Evolutionary conservation across 2,329 filamentous ascomycete species (phyloP), one percentile per base, ranked within the genome.

Genomic region (Trichoderma koningii): DNA sequence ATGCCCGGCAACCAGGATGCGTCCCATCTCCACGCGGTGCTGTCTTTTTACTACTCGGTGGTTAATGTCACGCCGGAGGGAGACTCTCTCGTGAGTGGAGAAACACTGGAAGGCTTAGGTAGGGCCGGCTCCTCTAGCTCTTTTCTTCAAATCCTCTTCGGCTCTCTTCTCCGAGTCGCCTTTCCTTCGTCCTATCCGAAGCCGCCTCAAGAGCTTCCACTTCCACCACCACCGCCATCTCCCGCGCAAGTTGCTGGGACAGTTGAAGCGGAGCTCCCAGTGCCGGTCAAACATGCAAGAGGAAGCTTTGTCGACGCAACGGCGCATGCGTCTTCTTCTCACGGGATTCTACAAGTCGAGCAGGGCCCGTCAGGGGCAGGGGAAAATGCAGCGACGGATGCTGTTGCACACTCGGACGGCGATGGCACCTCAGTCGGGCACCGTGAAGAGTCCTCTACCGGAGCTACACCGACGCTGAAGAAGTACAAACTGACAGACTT

Each of bases 101-200:
- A 97, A 76, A 90, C 89, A 75, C 86, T 97, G 74, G 87, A 96
- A 84, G 91, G 93, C 80, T 83, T 96, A 93, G 94, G 94, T 97
- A 97, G 85, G 87, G 84, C 83, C 76, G 81, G 80, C 78, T 88
- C 67, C 68, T 75, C 74, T 70, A 73, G 74, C 72, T 76, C 73
- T 69, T 85, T 93, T 85, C 80, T 89, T 77, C 83, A 86, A 77
- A 83, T 85, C 80, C 82, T 93, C 73, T 91, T 93, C 83, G 90
- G 90, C 80, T 89, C 89, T 75, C 83, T 94, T 73, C 81, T 91
- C 73, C 85, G 87, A 78, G 83, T 91, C 75, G 87, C 87, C 74
- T 82, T 78, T 76, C 79, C 83, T 71, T 71, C 74, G 70, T 76
- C 75, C 66, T 69, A 70, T 66, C 66, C 68, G 68, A 67, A 66